phyloP scores from a whole-genome alignment of 2,329 filamentous ascomycete species.

The Alternaria infectoria region DNA sequence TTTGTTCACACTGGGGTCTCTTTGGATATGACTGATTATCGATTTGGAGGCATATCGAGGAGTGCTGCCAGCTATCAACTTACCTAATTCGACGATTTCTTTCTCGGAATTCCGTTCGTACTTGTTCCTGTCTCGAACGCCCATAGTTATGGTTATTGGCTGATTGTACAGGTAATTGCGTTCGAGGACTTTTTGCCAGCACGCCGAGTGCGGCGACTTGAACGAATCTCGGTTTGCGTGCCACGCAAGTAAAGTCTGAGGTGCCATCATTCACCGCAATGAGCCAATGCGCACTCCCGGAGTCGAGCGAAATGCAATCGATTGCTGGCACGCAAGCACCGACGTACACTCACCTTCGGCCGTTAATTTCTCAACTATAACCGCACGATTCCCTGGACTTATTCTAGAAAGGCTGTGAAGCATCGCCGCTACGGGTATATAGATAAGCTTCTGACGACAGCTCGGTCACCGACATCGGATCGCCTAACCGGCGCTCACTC shows the following conservation, averaged over 20 bases:
- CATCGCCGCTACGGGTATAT: not conserved
- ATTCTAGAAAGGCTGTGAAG: not conserved
- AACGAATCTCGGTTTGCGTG: conserved; percentile 12
- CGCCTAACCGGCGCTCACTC: not conserved
- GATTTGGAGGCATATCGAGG: not conserved
- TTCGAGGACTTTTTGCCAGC: conserved; percentile 9
- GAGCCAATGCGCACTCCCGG: conserved; percentile 11
- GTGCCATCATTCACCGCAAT: conserved; percentile 1
- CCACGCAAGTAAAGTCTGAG: not conserved
- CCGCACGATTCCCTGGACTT: not conserved
- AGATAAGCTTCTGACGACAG: not conserved
- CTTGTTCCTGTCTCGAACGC: conserved; percentile 7
- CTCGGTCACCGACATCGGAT: not conserved
- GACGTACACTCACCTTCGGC: not conserved
- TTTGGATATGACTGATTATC: not conserved
- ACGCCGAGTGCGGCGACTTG: conserved; percentile 9
- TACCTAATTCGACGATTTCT: not conserved
- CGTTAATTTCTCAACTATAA: not conserved
- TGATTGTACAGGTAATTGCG: not conserved
- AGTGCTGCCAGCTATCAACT: not conserved
- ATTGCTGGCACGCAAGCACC: not conserved
- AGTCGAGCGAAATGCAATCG: not conserved
- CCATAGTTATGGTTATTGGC: not conserved
- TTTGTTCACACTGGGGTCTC: conserved; percentile 1
- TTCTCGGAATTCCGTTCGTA: not conserved